Base-by-base conservation (phyloP, 306 rosid species). In the Elaeagnus macrophylla region DNA sequence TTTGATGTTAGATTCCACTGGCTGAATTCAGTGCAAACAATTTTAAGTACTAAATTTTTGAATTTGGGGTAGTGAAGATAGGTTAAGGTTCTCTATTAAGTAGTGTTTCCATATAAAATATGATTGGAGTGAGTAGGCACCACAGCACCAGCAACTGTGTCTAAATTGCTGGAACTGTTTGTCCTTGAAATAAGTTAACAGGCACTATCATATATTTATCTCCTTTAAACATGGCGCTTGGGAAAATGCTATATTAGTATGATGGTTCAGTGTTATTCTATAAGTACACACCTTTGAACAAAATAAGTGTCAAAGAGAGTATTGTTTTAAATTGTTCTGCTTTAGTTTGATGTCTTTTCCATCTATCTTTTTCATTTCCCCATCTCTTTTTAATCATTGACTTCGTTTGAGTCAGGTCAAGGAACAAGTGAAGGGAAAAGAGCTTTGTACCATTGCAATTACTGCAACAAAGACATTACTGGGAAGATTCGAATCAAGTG, bases 401-500 rank as follows among this genome's bases (percentile, higher is more conserved):
- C 48, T 32, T 56, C 64, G 50, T 62, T 56, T 62, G 73, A 58
- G 17, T 42, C 71, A 93, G 99, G 96, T 57, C 99, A 76, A 70
- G 99, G 89, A 54, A 14, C 83, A 46, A 71, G 82, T 63, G 99
- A 87, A 44, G 96, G 96, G 41, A 91, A 91, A 59, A 78, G 72
- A 70, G 99, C 93, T 56, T 60, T 79, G 69, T 88, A 93, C 75
- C 99, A 93, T 70, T 93, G 99, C 82, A 93, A 93, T 67, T 93
- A 87, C 69, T 93, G 99, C 76, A 82, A 87, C 74, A 93, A 93
- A 76, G 99, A 93, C 71, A 84, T 93, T 64, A 78, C 96, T 0
- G 99, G 99, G 53, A 93, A 84, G 74, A 79, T 93, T 63, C 95
- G 94, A 36, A 93, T 87, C 56, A 93, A 93, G 79, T 93, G 99